Evolutionary conservation across 2,329 filamentous ascomycete genomes (phyloP).

Genomic region (Zymoseptoria pseudotritici): DNA sequence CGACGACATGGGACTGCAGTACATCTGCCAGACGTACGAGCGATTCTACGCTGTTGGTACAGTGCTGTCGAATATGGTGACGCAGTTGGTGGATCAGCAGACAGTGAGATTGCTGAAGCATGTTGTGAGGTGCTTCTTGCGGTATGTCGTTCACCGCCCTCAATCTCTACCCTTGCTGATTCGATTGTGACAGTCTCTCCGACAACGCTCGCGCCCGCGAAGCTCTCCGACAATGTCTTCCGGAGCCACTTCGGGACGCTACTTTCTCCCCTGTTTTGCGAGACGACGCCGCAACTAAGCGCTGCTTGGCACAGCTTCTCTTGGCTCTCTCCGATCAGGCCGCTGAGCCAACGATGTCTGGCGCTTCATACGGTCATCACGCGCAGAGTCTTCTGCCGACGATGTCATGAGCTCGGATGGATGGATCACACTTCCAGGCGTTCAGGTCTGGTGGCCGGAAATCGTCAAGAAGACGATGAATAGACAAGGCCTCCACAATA

Average conservation of each 20-base stretch:
- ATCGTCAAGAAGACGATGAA: neutral
- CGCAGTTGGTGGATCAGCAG: constrained; percentile 93
- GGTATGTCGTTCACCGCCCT: constrained; percentile 49
- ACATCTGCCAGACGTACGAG: constrained; percentile 98
- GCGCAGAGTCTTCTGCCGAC: neutral
- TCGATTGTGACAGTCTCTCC: constrained; percentile 57
- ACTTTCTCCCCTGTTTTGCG: constrained; percentile 95
- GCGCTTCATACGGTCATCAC: constrained; percentile 3
- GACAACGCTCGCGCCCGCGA: constrained; percentile 95
- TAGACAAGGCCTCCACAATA: neutral
- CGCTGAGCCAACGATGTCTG: constrained; percentile 22
- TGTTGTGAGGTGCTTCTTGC: constrained; percentile 91
- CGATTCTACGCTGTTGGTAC: constrained; percentile 97
- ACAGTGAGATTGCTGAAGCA: constrained; percentile 94
- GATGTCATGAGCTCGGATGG: neutral
- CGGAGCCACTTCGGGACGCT: constrained; percentile 95
- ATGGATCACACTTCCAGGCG: neutral
- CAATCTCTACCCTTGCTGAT: constrained; percentile 2
- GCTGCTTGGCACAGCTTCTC: constrained; percentile 90
- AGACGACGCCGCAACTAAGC: constrained; percentile 94
- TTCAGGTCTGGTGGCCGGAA: neutral
- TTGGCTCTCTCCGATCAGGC: constrained; percentile 80
- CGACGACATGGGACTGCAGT: constrained; percentile 92
- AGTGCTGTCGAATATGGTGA: constrained; percentile 97
- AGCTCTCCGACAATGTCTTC: constrained; percentile 88